phyloP scores from a whole-genome alignment of 2,329 filamentous ascomycete species.

The Cytospora paraplurivora region DNA sequence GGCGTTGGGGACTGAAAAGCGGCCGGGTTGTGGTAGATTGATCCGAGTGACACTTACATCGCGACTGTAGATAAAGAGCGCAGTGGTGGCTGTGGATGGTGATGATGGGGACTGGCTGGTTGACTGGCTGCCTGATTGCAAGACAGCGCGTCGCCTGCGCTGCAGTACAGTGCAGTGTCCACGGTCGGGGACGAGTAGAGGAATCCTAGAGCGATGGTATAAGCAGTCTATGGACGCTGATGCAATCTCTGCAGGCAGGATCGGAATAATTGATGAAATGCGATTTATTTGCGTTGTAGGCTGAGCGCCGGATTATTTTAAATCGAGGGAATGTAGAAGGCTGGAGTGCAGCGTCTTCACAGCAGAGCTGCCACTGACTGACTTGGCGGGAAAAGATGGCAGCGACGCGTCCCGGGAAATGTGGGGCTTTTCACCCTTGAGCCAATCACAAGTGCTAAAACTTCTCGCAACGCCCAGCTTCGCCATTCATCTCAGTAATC shows the following conservation, averaged over 20 bases:
- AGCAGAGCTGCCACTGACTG: slow-evolving; percentile 14
- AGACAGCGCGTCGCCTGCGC: slow-evolving; percentile 15
- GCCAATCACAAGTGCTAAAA: slow-evolving; percentile 11
- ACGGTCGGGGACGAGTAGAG: slow-evolving; percentile 7
- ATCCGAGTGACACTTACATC: slow-evolving; percentile 12
- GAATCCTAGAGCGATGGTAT: not conserved
- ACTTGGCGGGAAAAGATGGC: slow-evolving; percentile 12
- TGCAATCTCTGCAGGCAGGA: slow-evolving; percentile 14
- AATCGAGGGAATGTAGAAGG: slow-evolving; percentile 4
- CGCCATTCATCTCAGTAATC: slow-evolving; percentile 6
- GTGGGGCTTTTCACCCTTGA: not conserved
- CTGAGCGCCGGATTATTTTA: slow-evolving; percentile 2
- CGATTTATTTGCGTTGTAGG: slow-evolving; percentile 19
- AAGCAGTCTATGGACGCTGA: slow-evolving; percentile 12
- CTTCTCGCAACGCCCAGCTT: slow-evolving; percentile 1
- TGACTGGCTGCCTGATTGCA: slow-evolving; percentile 30
- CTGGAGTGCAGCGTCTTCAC: slow-evolving; percentile 15
- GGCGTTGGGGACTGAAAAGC: not conserved
- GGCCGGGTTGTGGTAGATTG: not conserved
- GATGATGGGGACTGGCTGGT: slow-evolving; percentile 24
- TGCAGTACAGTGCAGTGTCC: slow-evolving; percentile 8
- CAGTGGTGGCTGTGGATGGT: not conserved
- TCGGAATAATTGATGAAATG: slow-evolving; percentile 19
- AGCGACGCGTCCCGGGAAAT: slow-evolving; percentile 21
- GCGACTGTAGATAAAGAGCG: slow-evolving; percentile 11